Evolutionary conservation across 1,284 basidiomycete species (phyloP), one percentile per base, ranked within the genome.

Genomic region (Coriolopsis trogii): DNA sequence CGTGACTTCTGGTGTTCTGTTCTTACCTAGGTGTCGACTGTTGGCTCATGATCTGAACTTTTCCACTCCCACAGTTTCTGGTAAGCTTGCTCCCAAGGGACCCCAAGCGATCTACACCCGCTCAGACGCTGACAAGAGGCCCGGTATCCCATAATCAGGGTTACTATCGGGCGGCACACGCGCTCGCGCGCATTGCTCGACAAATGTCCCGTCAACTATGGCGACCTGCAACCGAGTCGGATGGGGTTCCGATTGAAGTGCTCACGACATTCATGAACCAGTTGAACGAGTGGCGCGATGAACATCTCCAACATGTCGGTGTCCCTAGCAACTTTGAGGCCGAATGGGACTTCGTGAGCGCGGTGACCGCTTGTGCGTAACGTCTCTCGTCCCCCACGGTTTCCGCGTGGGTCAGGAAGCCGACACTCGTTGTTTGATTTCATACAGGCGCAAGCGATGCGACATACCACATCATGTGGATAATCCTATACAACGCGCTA

Each of bases 381-480:
- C 23, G 7, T 28, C 24, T 45, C 16, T 29, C 15, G 21, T 28
- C 44, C 24, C 3, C n/a, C 13, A 20, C n/a, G n/a, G n/a, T n/a
- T n/a, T n/a, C n/a, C n/a, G n/a, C n/a, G n/a, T n/a, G n/a, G n/a
- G n/a, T n/a, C n/a, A n/a, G n/a, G n/a, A n/a, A n/a, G n/a, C n/a
- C n/a, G n/a, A n/a, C n/a, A n/a, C n/a, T 20, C 31, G 20, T 42
- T 42, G 28, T 29, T 30, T 39, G 1, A 18, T 37, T 45, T 25
- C 23, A 25, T 40, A 25, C 72, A 76, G 90, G 91, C 62, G 85
- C 89, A 16, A 91, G 87, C 62, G 94, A 97, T 67, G 88, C 92
- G 40, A 90, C 88, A 33, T 95, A 91, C 66, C 93, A 97, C 70
- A 83, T 91, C 60, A 86, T 95, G 81, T 96, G 93, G 87, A 85